Conservation (phyloP, 2,329 filamentous ascomycete genomes). For the Hirsutella rhossiliensis region DNA sequence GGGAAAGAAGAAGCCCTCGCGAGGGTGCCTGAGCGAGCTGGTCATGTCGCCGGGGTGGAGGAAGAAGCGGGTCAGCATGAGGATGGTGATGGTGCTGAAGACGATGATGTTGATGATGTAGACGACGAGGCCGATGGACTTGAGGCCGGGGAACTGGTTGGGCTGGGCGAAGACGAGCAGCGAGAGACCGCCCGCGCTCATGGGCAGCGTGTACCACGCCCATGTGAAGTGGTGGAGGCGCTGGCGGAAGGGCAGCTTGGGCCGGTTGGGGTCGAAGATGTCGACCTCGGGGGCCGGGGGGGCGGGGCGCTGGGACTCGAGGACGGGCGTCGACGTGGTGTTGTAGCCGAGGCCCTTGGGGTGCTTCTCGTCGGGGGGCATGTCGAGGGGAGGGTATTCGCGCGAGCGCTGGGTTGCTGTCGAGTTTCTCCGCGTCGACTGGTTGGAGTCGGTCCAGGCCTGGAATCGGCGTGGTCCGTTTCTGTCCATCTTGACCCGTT, state of each 20-base stretch:
- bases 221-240: slow-evolving; percentile 50
- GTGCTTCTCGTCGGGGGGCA: background rate
- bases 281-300: slow-evolving; percentile 4
- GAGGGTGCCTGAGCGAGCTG: slow-evolving; percentile 46
- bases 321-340: background rate
- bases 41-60: slow-evolving; percentile 41
- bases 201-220: slow-evolving; percentile 65
- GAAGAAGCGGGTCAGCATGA: slow-evolving; percentile 49
- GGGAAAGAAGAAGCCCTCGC: slow-evolving; percentile 61
- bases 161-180: slow-evolving; percentile 52
- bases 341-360: background rate
- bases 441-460: slow-evolving; percentile 1
- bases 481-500: background rate
- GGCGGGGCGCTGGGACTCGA: too few relatives aligned
- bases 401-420: background rate
- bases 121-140: slow-evolving; percentile 51
- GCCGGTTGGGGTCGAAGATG: slow-evolving; percentile 10
- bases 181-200: slow-evolving; percentile 62
- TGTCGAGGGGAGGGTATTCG: background rate
- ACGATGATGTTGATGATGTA: slow-evolving; percentile 58
- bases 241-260: slow-evolving; percentile 26
- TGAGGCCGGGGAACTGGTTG: slow-evolving; percentile 50
- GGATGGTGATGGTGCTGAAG: slow-evolving; percentile 41
- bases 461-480: background rate
- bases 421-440: slow-evolving; percentile 2